These are phyloP conservation scores for Starmerella cellae DNA, from an alignment of 805 yeast genomes.

Conservation along the genomic window DNA sequence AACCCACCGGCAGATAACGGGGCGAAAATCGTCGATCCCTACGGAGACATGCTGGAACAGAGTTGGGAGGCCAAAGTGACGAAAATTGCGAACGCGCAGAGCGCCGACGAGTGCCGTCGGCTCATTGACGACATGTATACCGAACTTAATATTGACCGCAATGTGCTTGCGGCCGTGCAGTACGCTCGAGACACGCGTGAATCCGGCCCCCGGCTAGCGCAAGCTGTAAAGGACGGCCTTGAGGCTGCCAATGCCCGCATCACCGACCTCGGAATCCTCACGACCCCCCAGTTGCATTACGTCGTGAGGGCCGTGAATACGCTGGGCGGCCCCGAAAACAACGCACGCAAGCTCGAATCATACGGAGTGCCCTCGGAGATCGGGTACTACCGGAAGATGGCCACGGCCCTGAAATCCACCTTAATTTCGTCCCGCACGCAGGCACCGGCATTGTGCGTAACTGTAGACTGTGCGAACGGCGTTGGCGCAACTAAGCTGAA, in stretches of 20 bases:
- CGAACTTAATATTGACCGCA: constrained; percentile 35
- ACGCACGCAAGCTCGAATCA: constrained; percentile 24
- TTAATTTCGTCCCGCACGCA: constrained; percentile 19
- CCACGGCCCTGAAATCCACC: constrained; percentile 36
- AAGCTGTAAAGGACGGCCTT: constrained; percentile 51
- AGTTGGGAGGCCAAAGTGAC: constrained; percentile 81
- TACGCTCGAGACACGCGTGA: constrained; percentile 84
- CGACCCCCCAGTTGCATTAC: constrained; percentile 93
- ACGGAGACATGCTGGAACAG: constrained; percentile 76
- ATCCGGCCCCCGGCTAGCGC: constrained; percentile 56
- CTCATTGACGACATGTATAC: constrained; percentile 31
- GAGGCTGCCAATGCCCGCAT: constrained; percentile 35
- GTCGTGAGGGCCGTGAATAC: constrained; percentile 65
- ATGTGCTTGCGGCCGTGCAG: constrained; percentile 35
- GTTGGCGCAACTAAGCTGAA: constrained; percentile 72
- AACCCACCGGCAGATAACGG: constrained; percentile 89
- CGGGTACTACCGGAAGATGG: constrained; percentile 58
- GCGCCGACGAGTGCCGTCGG: constrained; percentile 34
- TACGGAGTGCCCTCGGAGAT: constrained; percentile 52
- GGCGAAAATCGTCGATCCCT: constrained; percentile 84
- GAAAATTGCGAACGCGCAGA: constrained; percentile 53
- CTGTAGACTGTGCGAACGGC: constrained; percentile 92
- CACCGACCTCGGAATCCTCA: constrained; percentile 53
- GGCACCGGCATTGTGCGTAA: constrained; percentile 32
- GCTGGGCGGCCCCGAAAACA: constrained; percentile 16